Percentiles rank a stretch among this genome's conserved stretches.
Evolutionary conservation across 2,329 filamentous ascomycete genomes (phyloP).

Genomic region (Pseudogymnoascus sp.): DNA sequence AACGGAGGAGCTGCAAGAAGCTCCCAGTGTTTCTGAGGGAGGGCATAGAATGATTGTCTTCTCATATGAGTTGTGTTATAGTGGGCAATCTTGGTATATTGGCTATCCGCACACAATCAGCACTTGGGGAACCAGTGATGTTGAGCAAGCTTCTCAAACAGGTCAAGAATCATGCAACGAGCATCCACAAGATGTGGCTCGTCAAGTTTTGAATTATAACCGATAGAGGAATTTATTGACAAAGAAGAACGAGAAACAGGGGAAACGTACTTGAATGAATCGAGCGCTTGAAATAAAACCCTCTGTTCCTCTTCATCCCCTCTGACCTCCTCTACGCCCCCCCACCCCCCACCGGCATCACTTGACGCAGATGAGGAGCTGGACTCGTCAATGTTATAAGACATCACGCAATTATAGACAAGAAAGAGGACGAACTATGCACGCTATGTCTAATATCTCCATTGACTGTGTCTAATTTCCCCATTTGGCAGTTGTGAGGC

Average conservation of each 20-base stretch:
- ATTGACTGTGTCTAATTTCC: conserved; percentile 2
- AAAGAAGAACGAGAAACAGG: conserved; percentile 1
- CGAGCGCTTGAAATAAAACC: conserved; percentile 73
- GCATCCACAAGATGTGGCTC: not conserved
- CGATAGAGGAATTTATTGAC: not conserved
- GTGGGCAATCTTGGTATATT: conserved; percentile 79
- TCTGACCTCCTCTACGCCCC: conserved; percentile 26
- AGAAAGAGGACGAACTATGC: conserved; percentile 1
- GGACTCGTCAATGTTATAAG: conserved; percentile 4
- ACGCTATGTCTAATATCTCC: not conserved
- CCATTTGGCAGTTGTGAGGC: not conserved
- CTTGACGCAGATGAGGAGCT: not conserved
- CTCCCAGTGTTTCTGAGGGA: conserved; percentile 77
- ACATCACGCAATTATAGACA: not conserved
- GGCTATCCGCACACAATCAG: conserved; percentile 40
- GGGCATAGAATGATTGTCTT: conserved; percentile 85
- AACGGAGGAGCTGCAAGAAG: conserved; percentile 77
- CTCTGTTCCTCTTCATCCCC: conserved; percentile 72
- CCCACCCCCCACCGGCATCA: conserved; percentile 5
- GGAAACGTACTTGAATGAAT: conserved; percentile 74
- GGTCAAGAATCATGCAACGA: conserved; percentile 10
- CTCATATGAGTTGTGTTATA: conserved; percentile 86
- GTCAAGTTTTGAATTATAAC: conserved; percentile 5
- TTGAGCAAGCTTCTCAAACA: conserved; percentile 1
- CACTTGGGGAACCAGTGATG: not conserved